These are phyloP conservation scores for Urochloa ruziziensis DNA, from an alignment of 176 grass and related monocot genomes.

Conservation along the genomic window DNA sequence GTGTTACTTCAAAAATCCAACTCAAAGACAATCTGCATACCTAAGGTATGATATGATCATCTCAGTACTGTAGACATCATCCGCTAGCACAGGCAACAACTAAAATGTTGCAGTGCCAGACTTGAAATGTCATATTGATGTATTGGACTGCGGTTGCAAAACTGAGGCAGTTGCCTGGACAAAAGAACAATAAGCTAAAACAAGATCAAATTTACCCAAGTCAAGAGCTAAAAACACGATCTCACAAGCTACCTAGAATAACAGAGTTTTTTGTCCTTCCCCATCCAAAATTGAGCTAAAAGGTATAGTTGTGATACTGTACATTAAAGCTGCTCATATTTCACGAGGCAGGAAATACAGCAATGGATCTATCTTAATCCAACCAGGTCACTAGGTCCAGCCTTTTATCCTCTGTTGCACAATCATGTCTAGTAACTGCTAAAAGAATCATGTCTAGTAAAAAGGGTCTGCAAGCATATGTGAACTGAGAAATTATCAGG, in stretches of 20 bases:
- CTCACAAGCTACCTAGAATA: neutral
- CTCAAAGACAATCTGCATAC: conserved; percentile 9
- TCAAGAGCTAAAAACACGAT: conserved; percentile 4
- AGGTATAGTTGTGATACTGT: neutral
- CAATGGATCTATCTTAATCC: neutral
- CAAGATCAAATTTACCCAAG: neutral
- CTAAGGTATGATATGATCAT: conserved; percentile 17
- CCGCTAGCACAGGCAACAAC: neutral
- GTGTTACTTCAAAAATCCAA: neutral
- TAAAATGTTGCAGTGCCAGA: neutral
- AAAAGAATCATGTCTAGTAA: neutral
- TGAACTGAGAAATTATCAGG: neutral
- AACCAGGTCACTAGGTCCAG: neutral
- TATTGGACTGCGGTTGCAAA: neutral
- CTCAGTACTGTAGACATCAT: conserved; percentile 16
- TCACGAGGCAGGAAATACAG: neutral
- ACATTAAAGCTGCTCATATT: neutral
- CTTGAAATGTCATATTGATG: conserved; percentile 9
- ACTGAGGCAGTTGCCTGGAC: neutral
- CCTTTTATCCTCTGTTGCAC: neutral
- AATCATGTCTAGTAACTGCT: neutral
- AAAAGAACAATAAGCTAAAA: neutral
- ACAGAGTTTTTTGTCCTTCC: neutral
- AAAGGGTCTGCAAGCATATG: neutral
- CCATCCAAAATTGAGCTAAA: neutral